Evolutionary conservation across 257 asterid species (phyloP).

Genomic region (Salvia hispanica): DNA sequence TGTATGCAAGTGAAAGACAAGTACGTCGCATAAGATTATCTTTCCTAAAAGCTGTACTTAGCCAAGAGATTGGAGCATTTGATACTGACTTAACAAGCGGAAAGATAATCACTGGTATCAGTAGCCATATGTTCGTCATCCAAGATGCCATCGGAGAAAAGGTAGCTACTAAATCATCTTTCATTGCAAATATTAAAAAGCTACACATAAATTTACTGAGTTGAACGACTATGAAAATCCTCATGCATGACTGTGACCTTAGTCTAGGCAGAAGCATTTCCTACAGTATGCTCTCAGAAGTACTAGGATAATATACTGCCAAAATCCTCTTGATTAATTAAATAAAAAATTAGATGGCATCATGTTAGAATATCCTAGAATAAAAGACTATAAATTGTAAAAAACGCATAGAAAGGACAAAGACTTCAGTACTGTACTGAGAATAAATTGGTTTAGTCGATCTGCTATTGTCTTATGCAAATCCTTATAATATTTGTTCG

Average conservation of each 20-base stretch:
- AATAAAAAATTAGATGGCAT: neutral
- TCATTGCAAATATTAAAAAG: neutral
- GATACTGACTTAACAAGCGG: conserved; percentile 75
- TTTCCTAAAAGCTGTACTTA: conserved; percentile 57
- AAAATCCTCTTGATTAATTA: neutral
- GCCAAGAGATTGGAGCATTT: conserved; percentile 76
- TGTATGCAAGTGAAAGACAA: conserved; percentile 83
- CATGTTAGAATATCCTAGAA: neutral
- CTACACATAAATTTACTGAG: neutral
- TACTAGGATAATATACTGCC: no score
- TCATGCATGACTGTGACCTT: neutral
- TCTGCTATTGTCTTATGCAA: neutral
- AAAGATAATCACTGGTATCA: conserved; percentile 64
- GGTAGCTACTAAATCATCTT: conserved; percentile 38
- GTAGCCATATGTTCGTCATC: conserved; percentile 68
- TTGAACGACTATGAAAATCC: neutral
- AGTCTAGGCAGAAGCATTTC: conserved; percentile 1
- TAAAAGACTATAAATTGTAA: neutral
- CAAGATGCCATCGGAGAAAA: conserved; percentile 90
- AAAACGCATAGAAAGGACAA: neutral
- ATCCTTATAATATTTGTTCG: neutral
- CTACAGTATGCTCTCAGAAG: neutral
- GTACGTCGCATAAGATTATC: conserved; percentile 63
- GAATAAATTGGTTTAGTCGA: no score
- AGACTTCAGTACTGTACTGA: neutral